Evolutionary conservation across 306 rosid species (phyloP).

Genomic region (Rosa persica): DNA sequence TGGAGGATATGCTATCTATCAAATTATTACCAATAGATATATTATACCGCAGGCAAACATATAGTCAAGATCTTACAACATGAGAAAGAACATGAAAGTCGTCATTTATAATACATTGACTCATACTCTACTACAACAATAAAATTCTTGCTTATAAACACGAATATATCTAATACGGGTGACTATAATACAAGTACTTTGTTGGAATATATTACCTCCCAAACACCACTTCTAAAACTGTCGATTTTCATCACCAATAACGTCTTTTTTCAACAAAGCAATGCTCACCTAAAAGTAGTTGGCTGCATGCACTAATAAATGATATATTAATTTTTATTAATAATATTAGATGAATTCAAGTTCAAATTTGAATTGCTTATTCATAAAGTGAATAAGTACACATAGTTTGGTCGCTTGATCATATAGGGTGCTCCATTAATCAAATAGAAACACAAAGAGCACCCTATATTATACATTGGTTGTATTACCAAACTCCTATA

Average conservation of each 20-base stretch:
- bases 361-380: neutral
- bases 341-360: too few species aligned
- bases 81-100: too few species aligned
- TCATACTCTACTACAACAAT: neutral
- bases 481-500: slow-evolving; percentile 3
- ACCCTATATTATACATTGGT: neutral
- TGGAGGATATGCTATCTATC: too few species aligned
- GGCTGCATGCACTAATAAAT: neutral
- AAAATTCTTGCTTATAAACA: neutral
- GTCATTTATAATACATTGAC: too few species aligned
- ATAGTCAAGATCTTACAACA: too few species aligned
- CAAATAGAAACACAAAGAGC: neutral
- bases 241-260: neutral
- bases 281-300: neutral
- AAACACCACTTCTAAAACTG: neutral
- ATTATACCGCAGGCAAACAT: too few species aligned
- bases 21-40: too few species aligned
- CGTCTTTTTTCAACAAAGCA: neutral
- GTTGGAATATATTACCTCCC: neutral
- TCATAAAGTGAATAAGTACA: neutral
- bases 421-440: slow-evolving; percentile 1
- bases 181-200: neutral
- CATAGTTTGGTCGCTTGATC: neutral
- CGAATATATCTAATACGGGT: neutral
- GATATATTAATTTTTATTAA: neutral